Evolutionary conservation across 2,329 filamentous ascomycete genomes (phyloP).

Genomic region (Fusarium duplospermum): DNA sequence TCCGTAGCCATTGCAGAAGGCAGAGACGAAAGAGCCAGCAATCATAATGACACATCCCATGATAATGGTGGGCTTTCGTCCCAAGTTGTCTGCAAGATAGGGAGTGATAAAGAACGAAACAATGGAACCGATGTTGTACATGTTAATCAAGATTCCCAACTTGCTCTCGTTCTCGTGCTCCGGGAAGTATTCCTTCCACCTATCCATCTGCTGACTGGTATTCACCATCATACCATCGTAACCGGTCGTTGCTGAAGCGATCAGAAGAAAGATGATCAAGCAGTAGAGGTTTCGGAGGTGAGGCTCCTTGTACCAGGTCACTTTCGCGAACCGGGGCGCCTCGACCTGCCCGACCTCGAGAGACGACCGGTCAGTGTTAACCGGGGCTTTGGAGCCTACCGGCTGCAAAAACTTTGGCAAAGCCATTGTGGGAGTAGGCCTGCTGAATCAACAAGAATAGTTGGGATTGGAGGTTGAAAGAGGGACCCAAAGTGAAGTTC

Average conservation of each 20-base stretch:
- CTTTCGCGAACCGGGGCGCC: conserved; percentile 63
- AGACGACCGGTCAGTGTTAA: conserved; percentile 19
- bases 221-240: conserved; percentile 72
- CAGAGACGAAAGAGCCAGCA: conserved; percentile 55
- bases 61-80: conserved; percentile 58
- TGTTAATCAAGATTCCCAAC: conserved; percentile 62
- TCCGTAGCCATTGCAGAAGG: conserved; percentile 56
- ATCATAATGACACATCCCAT: conserved; percentile 60
- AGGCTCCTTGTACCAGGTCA: conserved; percentile 67
- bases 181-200: conserved; percentile 64
- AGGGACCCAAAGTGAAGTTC: not conserved
- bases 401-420: conserved; percentile 41
- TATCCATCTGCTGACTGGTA: conserved; percentile 67
- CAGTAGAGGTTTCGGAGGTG: conserved; percentile 68
- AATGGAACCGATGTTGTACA: conserved; percentile 64
- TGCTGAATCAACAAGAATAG: conserved; percentile 3
- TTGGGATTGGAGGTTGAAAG: conserved; percentile 2
- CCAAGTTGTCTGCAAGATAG: conserved; percentile 57
- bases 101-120: conserved; percentile 60
- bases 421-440: conserved; percentile 28
- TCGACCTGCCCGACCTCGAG: conserved; percentile 56
- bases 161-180: conserved; percentile 52
- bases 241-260: conserved; percentile 71
- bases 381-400: conserved; percentile 37
- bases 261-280: conserved; percentile 64